Percentiles rank a stretch among this genome's conserved stretches.
These are phyloP conservation scores for Brasilioporus rufonigricans DNA, from an alignment of 768 basidiomycete species.

Conservation along the genomic window DNA sequence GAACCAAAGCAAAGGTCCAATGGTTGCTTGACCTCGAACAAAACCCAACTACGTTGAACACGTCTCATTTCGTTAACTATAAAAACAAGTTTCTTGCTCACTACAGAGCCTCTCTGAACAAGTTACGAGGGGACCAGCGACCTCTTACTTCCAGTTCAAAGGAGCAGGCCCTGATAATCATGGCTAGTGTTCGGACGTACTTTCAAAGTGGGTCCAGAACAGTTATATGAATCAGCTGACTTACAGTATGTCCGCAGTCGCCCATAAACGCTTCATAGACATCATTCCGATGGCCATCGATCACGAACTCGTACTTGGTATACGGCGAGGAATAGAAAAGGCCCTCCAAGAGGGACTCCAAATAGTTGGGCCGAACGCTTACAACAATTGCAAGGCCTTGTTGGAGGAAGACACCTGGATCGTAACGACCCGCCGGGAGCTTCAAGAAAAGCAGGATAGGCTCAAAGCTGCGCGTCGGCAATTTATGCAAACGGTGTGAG, in stretches of 20 bases:
- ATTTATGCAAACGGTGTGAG: slow-evolving; percentile 6
- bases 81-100: slow-evolving; percentile 47
- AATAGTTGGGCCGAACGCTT: slow-evolving; percentile 19
- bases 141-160: slow-evolving; percentile 47
- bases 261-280: slow-evolving; percentile 46
- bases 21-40: slow-evolving; percentile 52
- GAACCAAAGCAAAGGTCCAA: slow-evolving; percentile 39
- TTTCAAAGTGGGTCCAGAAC: slow-evolving; percentile 58
- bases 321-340: slow-evolving; percentile 44
- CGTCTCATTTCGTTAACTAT: slow-evolving; percentile 47
- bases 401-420: slow-evolving; percentile 50
- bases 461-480: slow-evolving; percentile 46
- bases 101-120: slow-evolving; percentile 51
- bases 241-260: slow-evolving; percentile 33
- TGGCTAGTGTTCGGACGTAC: slow-evolving; percentile 71
- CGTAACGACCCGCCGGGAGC: slow-evolving; percentile 44
- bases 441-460: slow-evolving; percentile 50
- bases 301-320: slow-evolving; percentile 40
- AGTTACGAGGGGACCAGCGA: too few species aligned
- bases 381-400: slow-evolving; percentile 46
- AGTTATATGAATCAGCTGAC: neutral
- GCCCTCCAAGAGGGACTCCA: slow-evolving; percentile 47
- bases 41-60: slow-evolving; percentile 50
- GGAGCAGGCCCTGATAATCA: slow-evolving; percentile 36
- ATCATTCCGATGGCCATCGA: slow-evolving; percentile 28